Evolutionary conservation across 495 filamentous ascomycete species (phyloP).

Genomic region (Rhypophila decipiens): DNA sequence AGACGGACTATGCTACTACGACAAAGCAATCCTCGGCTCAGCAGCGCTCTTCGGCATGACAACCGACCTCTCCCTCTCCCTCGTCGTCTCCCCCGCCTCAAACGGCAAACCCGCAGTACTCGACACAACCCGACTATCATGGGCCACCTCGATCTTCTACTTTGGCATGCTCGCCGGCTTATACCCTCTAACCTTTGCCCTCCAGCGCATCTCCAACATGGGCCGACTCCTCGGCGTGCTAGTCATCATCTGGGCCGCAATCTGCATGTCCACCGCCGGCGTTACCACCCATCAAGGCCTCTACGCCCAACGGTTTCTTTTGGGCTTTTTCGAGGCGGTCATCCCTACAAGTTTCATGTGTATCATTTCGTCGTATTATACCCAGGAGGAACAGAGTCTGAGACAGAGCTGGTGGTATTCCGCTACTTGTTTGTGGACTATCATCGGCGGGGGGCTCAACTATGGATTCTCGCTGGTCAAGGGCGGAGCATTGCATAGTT

Average conservation of each 20-base stretch:
- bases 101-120: constrained; percentile 46
- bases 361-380: constrained; percentile 53
- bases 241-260: constrained; percentile 60
- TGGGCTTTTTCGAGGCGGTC: constrained; percentile 54
- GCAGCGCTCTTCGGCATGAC: constrained; percentile 73
- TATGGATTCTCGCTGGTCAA: constrained; percentile 56
- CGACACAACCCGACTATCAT: constrained; percentile 58
- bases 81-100: constrained; percentile 30
- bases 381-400: constrained; percentile 45
- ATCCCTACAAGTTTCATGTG: constrained; percentile 44
- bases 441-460: constrained; percentile 42
- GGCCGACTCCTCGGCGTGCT: constrained; percentile 56
- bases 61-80: constrained; percentile 50
- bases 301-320: constrained; percentile 56
- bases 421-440: constrained; percentile 51
- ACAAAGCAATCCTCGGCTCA: constrained; percentile 71
- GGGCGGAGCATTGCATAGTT: constrained; percentile 42
- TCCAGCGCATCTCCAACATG: constrained; percentile 60
- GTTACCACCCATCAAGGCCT: constrained; percentile 58
- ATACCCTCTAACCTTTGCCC: constrained; percentile 63
- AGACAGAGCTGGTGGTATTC: constrained; percentile 24
- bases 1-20: constrained; percentile 74
- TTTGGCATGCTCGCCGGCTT: constrained; percentile 70
- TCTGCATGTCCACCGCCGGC: constrained; percentile 63
- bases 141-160: constrained; percentile 75